A percentile compares a stretch with the other conserved stretches of the same genome.
These are phyloP conservation scores for Rickenella mellea DNA, from an alignment of 768 basidiomycete species.

Conservation along the genomic window DNA sequence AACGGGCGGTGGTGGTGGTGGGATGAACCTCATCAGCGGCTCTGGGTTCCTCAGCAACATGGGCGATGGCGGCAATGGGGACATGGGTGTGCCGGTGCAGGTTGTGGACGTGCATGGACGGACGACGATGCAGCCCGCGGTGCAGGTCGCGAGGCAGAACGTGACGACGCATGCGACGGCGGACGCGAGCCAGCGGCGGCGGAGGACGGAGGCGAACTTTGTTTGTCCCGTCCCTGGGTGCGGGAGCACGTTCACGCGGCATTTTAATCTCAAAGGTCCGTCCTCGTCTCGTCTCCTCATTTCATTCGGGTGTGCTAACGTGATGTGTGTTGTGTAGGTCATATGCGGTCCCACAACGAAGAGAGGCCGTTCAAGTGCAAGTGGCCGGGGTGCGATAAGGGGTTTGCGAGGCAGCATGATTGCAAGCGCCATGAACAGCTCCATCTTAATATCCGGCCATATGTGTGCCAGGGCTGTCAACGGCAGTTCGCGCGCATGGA, in stretches of 20 bases:
- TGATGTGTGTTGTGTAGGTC: conserved; percentile 38
- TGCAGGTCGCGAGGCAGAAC: conserved; percentile 55
- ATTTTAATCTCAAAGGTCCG: conserved; percentile 91
- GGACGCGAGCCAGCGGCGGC: conserved; percentile 73
- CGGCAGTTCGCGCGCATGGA: conserved; percentile 95
- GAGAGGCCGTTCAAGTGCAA: conserved; percentile 93
- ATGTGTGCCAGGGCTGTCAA: conserved; percentile 85
- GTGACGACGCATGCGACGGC: conserved; percentile 89
- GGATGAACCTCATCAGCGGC: conserved; percentile 1
- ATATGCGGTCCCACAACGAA: conserved; percentile 89
- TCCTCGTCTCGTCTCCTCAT: conserved; percentile 8
- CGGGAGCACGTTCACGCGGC: conserved; percentile 82
- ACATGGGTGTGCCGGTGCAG: conserved; percentile 2
- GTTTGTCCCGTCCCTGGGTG: conserved; percentile 75
- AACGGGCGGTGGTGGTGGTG: conserved; percentile 10
- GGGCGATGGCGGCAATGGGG: no score
- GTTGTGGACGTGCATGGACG: not conserved
- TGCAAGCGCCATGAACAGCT: conserved; percentile 95
- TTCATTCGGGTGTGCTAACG: conserved; percentile 1
- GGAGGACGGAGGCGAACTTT: conserved; percentile 86
- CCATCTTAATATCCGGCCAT: conserved; percentile 87
- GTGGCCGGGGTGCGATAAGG: conserved; percentile 91
- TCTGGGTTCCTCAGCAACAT: no score
- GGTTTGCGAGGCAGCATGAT: conserved; percentile 91
- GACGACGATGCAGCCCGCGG: not conserved